phyloP scores from a whole-genome alignment of 1,284 basidiomycete species.

The Stereum hirsutum region DNA sequence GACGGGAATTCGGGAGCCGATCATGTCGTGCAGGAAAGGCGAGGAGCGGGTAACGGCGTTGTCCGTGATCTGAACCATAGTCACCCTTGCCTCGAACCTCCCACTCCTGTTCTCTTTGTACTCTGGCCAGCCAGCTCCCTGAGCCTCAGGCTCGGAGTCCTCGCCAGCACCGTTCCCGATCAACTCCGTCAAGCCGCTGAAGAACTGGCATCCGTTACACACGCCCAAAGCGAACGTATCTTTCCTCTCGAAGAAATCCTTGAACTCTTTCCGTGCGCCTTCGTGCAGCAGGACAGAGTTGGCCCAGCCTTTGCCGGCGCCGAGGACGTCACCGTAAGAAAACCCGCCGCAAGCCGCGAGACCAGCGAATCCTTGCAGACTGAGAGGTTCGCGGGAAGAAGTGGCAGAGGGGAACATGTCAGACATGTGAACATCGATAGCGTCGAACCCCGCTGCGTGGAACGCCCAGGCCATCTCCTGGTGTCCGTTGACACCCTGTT shows the following conservation, averaged over 20 bases:
- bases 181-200: constrained; percentile 80
- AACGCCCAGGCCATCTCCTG: constrained; percentile 99
- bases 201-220: constrained; percentile 98
- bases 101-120: constrained; percentile 89
- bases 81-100: constrained; percentile 86
- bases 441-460: constrained; percentile 85
- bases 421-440: constrained; percentile 97
- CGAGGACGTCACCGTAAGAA: constrained; percentile 97
- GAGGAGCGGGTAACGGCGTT: constrained; percentile 45
- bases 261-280: constrained; percentile 68
- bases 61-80: constrained; percentile 71
- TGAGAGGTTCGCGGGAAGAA: no score
- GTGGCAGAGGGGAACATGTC: constrained; percentile 77
- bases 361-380: constrained; percentile 71
- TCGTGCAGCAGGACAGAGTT: constrained; percentile 84
- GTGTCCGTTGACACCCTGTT: constrained; percentile 98
- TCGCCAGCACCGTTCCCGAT: constrained; percentile 85
- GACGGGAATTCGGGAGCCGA: constrained; percentile 80
- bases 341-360: constrained; percentile 96
- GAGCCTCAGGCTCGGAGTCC: no score
- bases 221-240: constrained; percentile 90
- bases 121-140: constrained; percentile 75
- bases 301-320: constrained; percentile 97
- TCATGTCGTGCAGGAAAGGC: constrained; percentile 88
- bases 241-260: constrained; percentile 70